phyloP scores from a whole-genome alignment of 768 basidiomycete species.

The Porphyrellus cyaneotinctus region DNA sequence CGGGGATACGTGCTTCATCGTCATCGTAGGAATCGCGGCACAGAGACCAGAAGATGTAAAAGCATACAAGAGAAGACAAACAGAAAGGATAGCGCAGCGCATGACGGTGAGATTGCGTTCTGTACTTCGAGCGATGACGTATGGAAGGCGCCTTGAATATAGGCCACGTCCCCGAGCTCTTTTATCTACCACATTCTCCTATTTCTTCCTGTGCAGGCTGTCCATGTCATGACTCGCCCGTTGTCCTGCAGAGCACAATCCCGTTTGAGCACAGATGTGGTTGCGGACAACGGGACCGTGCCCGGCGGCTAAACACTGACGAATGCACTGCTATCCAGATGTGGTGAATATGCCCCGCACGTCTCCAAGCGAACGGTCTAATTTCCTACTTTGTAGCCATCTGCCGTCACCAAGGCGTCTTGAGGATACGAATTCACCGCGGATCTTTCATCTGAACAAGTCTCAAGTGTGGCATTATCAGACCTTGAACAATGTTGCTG shows the following conservation, averaged over 20 bases:
- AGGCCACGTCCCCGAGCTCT: background rate
- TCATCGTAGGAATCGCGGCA: slow-evolving; percentile 7
- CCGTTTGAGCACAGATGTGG: background rate
- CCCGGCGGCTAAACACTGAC: background rate
- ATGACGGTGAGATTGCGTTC: slow-evolving; percentile 12
- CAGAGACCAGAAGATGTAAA: slow-evolving; percentile 16
- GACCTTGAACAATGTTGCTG: background rate
- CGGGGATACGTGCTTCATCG: background rate
- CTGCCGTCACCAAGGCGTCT: background rate
- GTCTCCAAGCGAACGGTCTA: slow-evolving; percentile 3
- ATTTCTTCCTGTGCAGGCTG: slow-evolving; percentile 10
- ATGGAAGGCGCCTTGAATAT: background rate
- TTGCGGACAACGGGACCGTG: background rate
- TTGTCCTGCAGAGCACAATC: background rate
- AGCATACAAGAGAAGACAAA: slow-evolving; percentile 12
- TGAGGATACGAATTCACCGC: background rate
- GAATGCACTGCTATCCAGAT: slow-evolving; percentile 5
- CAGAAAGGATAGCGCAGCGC: slow-evolving; percentile 8
- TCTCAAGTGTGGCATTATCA: background rate
- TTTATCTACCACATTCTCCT: slow-evolving; percentile 9
- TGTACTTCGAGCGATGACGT: background rate
- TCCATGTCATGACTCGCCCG: background rate
- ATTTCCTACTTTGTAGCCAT: background rate
- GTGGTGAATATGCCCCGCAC: background rate
- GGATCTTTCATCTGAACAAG: background rate